A percentile compares a stretch with the other conserved stretches of the same genome.
phyloP scores from a whole-genome alignment of 805 yeast species.

The Wickerhamomyces chaumierensis region DNA sequence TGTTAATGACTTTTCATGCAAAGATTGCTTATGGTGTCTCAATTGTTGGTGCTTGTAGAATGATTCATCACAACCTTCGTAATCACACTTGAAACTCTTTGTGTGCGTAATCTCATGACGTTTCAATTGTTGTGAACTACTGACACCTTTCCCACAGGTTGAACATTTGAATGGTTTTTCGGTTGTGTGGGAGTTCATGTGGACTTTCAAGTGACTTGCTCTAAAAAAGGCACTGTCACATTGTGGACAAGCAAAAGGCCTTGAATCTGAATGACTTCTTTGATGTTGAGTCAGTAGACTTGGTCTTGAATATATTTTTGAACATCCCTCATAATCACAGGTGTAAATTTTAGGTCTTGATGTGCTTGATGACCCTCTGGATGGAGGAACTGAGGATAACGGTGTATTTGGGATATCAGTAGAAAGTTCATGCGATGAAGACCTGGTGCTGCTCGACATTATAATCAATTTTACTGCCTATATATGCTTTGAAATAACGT shows the following conservation, averaged over 20 bases:
- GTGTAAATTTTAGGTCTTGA: conserved; percentile 47
- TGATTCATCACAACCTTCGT: conserved; percentile 50
- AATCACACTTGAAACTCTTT: conserved; percentile 47
- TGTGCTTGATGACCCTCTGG: conserved; percentile 22
- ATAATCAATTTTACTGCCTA: too few relatives aligned
- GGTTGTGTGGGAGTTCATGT: conserved; percentile 50
- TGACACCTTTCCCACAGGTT: conserved; percentile 73
- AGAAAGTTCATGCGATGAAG: conserved; percentile 1
- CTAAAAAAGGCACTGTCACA: conserved; percentile 64
- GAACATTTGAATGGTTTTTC: conserved; percentile 66
- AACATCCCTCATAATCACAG: conserved; percentile 60
- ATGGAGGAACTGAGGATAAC: conserved; percentile 6
- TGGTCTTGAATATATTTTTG: conserved; percentile 70
- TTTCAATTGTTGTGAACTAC: conserved; percentile 66
- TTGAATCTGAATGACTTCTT: conserved; percentile 63
- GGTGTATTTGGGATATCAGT: neutral
- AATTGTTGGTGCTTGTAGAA: conserved; percentile 71
- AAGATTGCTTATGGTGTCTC: conserved; percentile 55
- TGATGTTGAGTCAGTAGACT: conserved; percentile 75
- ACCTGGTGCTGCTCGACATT: neutral
- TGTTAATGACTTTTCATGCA: conserved; percentile 43
- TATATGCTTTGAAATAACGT: too few relatives aligned
- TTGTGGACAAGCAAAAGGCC: conserved; percentile 60
- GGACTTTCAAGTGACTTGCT: conserved; percentile 73
- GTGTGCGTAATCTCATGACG: conserved; percentile 81